Conservation (phyloP, 169 alveolate species). For the Amoebophrya sp. region DNA sequence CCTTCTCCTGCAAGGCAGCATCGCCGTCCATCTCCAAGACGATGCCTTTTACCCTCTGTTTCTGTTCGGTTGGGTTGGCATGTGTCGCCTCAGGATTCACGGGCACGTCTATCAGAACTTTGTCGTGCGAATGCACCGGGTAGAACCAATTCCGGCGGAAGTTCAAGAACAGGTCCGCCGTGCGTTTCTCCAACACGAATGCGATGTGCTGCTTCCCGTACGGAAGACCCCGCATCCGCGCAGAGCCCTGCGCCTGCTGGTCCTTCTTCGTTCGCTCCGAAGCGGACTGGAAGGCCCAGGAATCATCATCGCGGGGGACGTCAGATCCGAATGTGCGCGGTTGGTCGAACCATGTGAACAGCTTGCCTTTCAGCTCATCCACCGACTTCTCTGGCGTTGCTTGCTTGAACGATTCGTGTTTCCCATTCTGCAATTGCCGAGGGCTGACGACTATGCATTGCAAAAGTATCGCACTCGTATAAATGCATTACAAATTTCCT, state of each 20-base stretch:
- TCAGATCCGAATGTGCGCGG: neutral
- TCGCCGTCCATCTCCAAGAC: neutral
- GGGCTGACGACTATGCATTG: neutral
- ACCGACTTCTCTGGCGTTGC: neutral
- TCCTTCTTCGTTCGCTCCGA: neutral
- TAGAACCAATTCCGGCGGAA: neutral
- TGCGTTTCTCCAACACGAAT: neutral
- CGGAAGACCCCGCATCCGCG: neutral
- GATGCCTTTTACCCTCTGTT: neutral
- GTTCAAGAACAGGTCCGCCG: neutral
- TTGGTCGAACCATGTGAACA: slow-evolving; percentile 8
- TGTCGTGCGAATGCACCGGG: neutral
- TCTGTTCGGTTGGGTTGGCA: too few relatives aligned
- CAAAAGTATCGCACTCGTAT: too few relatives aligned
- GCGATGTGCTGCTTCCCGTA: neutral
- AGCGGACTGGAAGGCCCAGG: neutral
- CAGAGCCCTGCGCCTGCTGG: neutral
- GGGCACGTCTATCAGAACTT: neutral
- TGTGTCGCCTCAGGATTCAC: too few relatives aligned
- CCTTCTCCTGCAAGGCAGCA: neutral
- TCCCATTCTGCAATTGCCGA: neutral
- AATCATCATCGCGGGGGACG: neutral
- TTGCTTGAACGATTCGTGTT: neutral
- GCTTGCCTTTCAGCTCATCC: neutral
- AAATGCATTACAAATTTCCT: too few relatives aligned